Conservation (phyloP, 345 rosid species). For the Citrus glauca region DNA sequence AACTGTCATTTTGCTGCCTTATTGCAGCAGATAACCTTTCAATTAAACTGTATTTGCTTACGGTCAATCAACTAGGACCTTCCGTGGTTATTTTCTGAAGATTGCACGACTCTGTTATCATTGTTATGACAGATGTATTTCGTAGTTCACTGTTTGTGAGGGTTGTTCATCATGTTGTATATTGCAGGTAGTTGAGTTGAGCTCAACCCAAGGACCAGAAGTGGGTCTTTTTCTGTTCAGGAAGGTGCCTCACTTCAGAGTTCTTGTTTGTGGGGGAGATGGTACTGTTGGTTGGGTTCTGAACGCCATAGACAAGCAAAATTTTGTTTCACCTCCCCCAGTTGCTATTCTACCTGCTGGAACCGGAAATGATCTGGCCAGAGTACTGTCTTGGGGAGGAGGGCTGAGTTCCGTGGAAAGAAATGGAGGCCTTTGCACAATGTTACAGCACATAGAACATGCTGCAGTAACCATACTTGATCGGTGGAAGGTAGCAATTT, state of each 20-base stretch:
- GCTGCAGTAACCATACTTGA: conserved; percentile 92
- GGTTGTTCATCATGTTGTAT: conserved; percentile 18
- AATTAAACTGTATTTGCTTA: not conserved
- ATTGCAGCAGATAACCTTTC: not conserved
- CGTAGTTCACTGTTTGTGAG: not conserved
- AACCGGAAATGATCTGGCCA: conserved; percentile 95
- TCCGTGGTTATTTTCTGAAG: not conserved
- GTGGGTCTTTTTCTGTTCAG: conserved; percentile 75
- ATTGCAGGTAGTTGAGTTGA: conserved; percentile 72
- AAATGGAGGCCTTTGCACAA: conserved; percentile 78
- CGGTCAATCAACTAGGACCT: not conserved
- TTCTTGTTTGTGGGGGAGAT: conserved; percentile 93
- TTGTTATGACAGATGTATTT: not conserved
- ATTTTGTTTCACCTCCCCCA: conserved; percentile 90
- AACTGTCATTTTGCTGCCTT: not conserved
- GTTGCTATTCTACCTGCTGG: conserved; percentile 94
- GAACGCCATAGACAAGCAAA: conserved; percentile 78
- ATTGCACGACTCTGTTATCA: not conserved
- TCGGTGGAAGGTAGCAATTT: conserved; percentile 72
- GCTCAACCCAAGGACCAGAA: conserved; percentile 79
- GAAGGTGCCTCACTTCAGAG: conserved; percentile 86
- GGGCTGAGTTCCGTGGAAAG: conserved; percentile 82
- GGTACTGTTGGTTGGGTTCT: conserved; percentile 95
- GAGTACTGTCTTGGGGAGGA: conserved; percentile 84
- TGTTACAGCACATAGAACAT: conserved; percentile 66